Base-by-base conservation (phyloP, 352 stramenopile genomes). In the Phytopythium cucurbitacearum region DNA sequence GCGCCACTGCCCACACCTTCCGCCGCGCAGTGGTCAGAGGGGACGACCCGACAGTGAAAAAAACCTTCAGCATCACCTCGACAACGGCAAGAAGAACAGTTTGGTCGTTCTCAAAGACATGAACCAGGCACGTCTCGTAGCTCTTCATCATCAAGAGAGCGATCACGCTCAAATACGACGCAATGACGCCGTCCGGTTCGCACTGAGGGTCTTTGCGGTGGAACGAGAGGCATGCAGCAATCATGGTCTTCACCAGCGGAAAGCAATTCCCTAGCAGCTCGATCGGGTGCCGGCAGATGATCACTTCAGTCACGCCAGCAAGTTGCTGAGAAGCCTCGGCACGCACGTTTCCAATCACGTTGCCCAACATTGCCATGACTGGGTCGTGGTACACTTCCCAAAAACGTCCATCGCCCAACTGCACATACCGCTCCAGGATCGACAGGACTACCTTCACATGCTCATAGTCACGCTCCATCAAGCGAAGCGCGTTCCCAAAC, bases 401-500 rank as follows among this genome's bases (percentile, higher is more conserved):
- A 56, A 95, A 94, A 33, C 66, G 71, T 1, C 44, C 33, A 5
- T 66, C 54, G 5, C 85, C 84, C 1, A 91, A 54, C 11, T 55
- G 60, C 32, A 92, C 55, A 60, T 94, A 93, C n/a, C 65, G 71
- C 48, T 85, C 64, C 15, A 91, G 34, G 45, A 95, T 61, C 21
- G 48, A 48, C 6, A 93, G 35, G 12, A 76, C 75, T 38, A 87
- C 62, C 51, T 65, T 68, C 40, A 93, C 66, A 47, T 95, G 73
- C 56, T 95, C 85, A 28, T 83, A 89, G 60, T 95, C 83, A 11
- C 80, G 80, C 42, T 89, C 67, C 67, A 94, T 73, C 37, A 91
- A 60, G 9, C 64, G 70, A 36, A 93, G 32, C 11, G 67, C 66
- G 58, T 94, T 87, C 7, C 40, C 53, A 34, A 93, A 91, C 0